Evolutionary conservation across 768 basidiomycete species (phyloP).

Genomic region (Tylopilus felleus): DNA sequence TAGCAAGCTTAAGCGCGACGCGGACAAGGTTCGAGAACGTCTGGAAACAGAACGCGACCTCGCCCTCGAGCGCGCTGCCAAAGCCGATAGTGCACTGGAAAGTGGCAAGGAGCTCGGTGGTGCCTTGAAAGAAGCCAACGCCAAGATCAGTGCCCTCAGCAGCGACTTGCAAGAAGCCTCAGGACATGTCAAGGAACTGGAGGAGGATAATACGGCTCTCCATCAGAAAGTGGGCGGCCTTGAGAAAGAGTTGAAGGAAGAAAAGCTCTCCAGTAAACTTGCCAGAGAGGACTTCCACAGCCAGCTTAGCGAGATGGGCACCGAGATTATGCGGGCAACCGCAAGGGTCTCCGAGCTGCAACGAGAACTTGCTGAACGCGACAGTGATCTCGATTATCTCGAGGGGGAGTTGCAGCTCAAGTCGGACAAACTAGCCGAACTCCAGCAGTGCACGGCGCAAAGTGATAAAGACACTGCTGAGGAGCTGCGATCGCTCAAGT

Average conservation of each 20-base stretch:
- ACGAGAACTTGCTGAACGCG: conserved; percentile 42
- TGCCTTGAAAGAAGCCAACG: conserved; percentile 63
- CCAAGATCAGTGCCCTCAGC: conserved; percentile 51
- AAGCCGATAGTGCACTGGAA: conserved; percentile 63
- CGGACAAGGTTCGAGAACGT: conserved; percentile 43
- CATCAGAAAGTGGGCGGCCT: conserved; percentile 52
- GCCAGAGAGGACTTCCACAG: conserved; percentile 38
- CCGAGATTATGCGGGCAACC: conserved; percentile 30
- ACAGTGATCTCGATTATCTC: conserved; percentile 24
- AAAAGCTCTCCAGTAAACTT: conserved; percentile 41
- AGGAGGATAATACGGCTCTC: conserved; percentile 54
- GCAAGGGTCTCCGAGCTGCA: conserved; percentile 42
- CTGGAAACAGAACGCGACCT: conserved; percentile 51
- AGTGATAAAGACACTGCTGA: conserved; percentile 25
- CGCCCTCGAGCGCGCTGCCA: conserved; percentile 56
- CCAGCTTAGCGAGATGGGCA: conserved; percentile 31
- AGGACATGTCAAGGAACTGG: conserved; percentile 55
- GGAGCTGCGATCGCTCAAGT: conserved; percentile 42
- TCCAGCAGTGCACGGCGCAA: conserved; percentile 24
- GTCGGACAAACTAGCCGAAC: conserved; percentile 22
- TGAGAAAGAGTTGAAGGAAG: conserved; percentile 55
- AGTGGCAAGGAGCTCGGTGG: conserved; percentile 66
- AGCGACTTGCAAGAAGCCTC: conserved; percentile 53
- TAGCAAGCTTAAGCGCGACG: conserved; percentile 41
- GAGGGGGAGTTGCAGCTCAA: conserved; percentile 46